Evolutionary conservation across 1,139 yeast genomes (phyloP).

Genomic region (Candida freyschussii): DNA sequence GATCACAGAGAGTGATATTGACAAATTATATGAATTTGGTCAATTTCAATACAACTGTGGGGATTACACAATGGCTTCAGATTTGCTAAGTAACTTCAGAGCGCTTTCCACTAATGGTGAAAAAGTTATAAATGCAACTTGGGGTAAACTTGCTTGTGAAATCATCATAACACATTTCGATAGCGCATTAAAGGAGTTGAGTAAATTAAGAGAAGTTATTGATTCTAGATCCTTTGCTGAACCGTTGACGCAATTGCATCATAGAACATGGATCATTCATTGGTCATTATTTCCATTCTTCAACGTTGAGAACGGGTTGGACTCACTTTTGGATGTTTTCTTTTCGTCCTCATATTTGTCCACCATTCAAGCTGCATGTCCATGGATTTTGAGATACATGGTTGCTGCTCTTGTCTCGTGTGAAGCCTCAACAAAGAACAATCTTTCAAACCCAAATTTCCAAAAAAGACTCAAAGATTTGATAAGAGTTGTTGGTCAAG

Average conservation of each 20-base stretch:
- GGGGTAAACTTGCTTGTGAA: conserved; percentile 59
- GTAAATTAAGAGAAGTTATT: conserved; percentile 48
- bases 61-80: conserved; percentile 52
- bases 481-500: conserved; percentile 51
- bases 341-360: conserved; percentile 54
- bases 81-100: conserved; percentile 50
- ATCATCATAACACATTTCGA: conserved; percentile 48
- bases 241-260: conserved; percentile 52
- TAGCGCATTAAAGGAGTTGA: conserved; percentile 46
- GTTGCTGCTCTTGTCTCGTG: conserved; percentile 50
- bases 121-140: conserved; percentile 50
- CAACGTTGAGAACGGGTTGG: conserved; percentile 43
- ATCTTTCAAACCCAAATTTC: conserved; percentile 29
- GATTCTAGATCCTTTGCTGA: conserved; percentile 49
- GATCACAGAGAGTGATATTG: conserved; percentile 44
- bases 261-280: conserved; percentile 62
- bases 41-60: conserved; percentile 58
- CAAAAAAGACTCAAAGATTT: conserved; percentile 53
- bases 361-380: conserved; percentile 62
- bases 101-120: conserved; percentile 47
- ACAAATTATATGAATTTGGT: conserved; percentile 49
- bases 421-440: conserved; percentile 24
- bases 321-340: conserved; percentile 48
- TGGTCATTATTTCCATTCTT: conserved; percentile 61
- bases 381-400: conserved; percentile 60